Conservation (phyloP, 2,329 filamentous ascomycete genomes). For the Penicillium glabrum region DNA sequence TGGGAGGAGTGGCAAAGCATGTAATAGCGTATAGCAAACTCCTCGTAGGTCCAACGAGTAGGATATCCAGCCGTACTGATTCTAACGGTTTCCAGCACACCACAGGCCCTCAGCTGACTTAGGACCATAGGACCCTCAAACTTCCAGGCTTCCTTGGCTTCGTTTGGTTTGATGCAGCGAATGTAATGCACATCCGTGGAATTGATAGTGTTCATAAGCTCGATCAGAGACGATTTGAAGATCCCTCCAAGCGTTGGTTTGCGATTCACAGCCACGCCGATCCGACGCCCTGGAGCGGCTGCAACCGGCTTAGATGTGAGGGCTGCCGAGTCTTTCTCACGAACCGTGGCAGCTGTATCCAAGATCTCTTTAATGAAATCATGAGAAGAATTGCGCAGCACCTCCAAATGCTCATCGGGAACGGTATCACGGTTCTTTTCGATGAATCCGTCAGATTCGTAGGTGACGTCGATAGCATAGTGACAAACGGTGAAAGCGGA, state of each 20-base stretch:
- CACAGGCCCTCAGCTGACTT: slow-evolving; percentile 93
- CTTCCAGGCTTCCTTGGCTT: slow-evolving; percentile 94
- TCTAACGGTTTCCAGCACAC: slow-evolving; percentile 96
- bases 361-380: slow-evolving; percentile 81
- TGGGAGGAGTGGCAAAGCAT: slow-evolving; percentile 88
- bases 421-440: slow-evolving; percentile 99
- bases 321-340: slow-evolving; percentile 76
- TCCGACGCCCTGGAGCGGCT: slow-evolving; percentile 72
- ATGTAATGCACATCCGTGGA: slow-evolving; percentile 99
- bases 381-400: slow-evolving; percentile 81
- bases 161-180: slow-evolving; percentile 97
- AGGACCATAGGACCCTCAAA: slow-evolving; percentile 99
- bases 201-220: slow-evolving; percentile 97
- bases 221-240: slow-evolving; percentile 97
- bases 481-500: slow-evolving; percentile 97
- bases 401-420: slow-evolving; percentile 95
- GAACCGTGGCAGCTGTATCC: slow-evolving; percentile 78
- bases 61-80: slow-evolving; percentile 98
- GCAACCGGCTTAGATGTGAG: slow-evolving; percentile 72
- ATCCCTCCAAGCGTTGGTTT: slow-evolving; percentile 98
- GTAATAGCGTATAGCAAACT: slow-evolving; percentile 96
- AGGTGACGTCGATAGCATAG: slow-evolving; percentile 96
- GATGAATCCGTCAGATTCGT: slow-evolving; percentile 98
- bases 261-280: slow-evolving; percentile 87
- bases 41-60: slow-evolving; percentile 97